Conservation (phyloP, 164 flowering plant genomes). For the Dillenia turbinata region DNA sequence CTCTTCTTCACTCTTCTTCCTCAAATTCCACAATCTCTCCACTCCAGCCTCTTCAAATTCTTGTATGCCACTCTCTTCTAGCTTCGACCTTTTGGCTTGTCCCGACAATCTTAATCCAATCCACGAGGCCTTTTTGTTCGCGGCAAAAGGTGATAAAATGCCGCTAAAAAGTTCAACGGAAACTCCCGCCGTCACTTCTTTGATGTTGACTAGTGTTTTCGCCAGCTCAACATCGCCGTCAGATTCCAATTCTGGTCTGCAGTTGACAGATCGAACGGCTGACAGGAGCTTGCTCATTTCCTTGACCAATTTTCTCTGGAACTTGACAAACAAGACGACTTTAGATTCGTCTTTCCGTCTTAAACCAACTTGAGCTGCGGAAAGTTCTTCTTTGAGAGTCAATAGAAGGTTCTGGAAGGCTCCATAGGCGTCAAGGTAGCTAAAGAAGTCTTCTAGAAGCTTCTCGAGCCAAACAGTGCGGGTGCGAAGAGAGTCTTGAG, state of each 20-base stretch:
- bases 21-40: slow-evolving; percentile 30
- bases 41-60: slow-evolving; percentile 36
- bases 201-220: slow-evolving; percentile 28
- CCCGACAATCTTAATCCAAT: slow-evolving; percentile 20
- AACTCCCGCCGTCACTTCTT: slow-evolving; percentile 33
- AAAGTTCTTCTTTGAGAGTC: slow-evolving; percentile 41
- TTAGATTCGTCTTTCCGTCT: slow-evolving; percentile 42
- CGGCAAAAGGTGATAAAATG: slow-evolving; percentile 14
- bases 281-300: slow-evolving; percentile 37
- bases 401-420: slow-evolving; percentile 46
- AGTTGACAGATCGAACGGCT: slow-evolving; percentile 16
- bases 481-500: slow-evolving; percentile 47
- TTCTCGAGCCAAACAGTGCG: slow-evolving; percentile 36
- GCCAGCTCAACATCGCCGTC: slow-evolving; percentile 33
- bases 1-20: slow-evolving; percentile 47
- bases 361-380: slow-evolving; percentile 46
- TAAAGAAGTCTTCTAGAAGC: slow-evolving; percentile 60
- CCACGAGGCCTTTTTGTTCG: slow-evolving; percentile 21
- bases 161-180: slow-evolving; percentile 38
- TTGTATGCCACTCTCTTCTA: slow-evolving; percentile 25
- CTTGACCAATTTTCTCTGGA: slow-evolving; percentile 32
- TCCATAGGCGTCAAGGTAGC: slow-evolving; percentile 62
- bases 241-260: background rate
- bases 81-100: slow-evolving; percentile 21
- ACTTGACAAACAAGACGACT: slow-evolving; percentile 21